phyloP scores from a whole-genome alignment of 768 basidiomycete genomes.

The Rhizopogon vulgaris region DNA sequence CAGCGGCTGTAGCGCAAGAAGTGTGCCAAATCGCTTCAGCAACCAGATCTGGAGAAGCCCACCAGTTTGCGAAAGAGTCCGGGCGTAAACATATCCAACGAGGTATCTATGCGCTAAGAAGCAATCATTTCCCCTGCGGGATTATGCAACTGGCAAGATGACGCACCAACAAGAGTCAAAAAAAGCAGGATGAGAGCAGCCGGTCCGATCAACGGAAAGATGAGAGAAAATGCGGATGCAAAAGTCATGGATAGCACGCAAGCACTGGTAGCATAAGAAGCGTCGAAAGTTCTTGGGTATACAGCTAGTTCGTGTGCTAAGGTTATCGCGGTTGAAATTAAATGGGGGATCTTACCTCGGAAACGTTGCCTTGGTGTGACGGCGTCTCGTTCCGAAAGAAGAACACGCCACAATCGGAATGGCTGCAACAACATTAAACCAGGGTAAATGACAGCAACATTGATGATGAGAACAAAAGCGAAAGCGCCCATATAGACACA shows the following conservation, averaged over 20 bases:
- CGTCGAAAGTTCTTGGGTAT: slow-evolving; percentile 67
- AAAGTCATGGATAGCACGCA: slow-evolving; percentile 66
- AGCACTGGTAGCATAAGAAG: slow-evolving; percentile 58
- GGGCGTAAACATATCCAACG: slow-evolving; percentile 70
- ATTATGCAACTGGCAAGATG: slow-evolving; percentile 1
- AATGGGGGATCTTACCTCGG: slow-evolving; percentile 45
- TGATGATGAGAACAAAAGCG: slow-evolving; percentile 51
- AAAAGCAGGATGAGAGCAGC: slow-evolving; percentile 61
- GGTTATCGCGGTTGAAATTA: background rate
- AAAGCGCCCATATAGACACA: slow-evolving; percentile 65
- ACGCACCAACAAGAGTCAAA: slow-evolving; percentile 59
- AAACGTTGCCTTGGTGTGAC: slow-evolving; percentile 76
- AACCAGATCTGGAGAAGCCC: slow-evolving; percentile 73
- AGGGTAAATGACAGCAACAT: slow-evolving; percentile 63
- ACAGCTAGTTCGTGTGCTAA: slow-evolving; percentile 39
- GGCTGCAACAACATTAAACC: slow-evolving; percentile 73
- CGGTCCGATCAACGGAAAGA: slow-evolving; percentile 74
- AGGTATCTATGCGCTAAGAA: slow-evolving; percentile 70
- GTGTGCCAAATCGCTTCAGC: slow-evolving; percentile 63
- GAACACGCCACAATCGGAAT: slow-evolving; percentile 49
- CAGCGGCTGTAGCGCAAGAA: slow-evolving; percentile 67
- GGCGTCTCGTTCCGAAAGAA: slow-evolving; percentile 50
- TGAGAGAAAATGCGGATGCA: slow-evolving; percentile 64
- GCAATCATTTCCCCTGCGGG: background rate
- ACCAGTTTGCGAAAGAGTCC: slow-evolving; percentile 69